Base-by-base conservation (phyloP, 208 protist genomes). In the Trypanosoma platydactyli region DNA sequence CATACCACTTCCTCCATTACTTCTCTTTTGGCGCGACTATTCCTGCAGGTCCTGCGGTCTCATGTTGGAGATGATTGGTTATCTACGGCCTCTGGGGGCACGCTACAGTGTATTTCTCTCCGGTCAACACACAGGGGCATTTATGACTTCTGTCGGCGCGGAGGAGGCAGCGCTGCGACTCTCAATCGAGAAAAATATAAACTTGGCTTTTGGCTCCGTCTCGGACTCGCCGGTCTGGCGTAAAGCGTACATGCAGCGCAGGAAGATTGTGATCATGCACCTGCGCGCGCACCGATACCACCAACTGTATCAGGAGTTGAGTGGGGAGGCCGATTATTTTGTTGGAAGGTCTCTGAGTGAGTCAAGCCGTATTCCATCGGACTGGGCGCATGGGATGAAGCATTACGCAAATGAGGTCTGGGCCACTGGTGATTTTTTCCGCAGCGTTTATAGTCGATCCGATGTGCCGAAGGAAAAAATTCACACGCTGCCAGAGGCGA, bases 391-490 rank as follows among this genome's bases (percentile, higher is more conserved):
- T 52, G 69, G 61, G 1, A 54, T 69, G 57, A 7, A 16, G 6
- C 30, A 54, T 5, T 7, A 35, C 7, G 68, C 76, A 24, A 62
- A 89, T 56, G 68, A 86, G 68, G 15, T 92, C 7, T 89, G 83
- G 83, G 72, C 81, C 11, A 81, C 86, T 25, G 64, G 70, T 40
- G 63, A 68, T 24, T 92, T 92, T 64, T 71, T 86, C 64, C 22
- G 51, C n/a, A 16, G 49, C 24, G 62, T 81, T 15, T 88, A 88
- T 58, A 35, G 51, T 24, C 53, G 58, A 22, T 51, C 52, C 40
- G 71, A 66, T n/a, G 73, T 92, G 4, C 25, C 41, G 5, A 27
- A 48, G 0, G 24, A 25, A 18, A 71, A 77, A 46, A 30, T 92
- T 9, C 56, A 56, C 22, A 44, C 80, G 0, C 35, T 92, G 20